phyloP scores from a whole-genome alignment of 2,329 filamentous ascomycete genomes.

The Monilinia laxa region DNA sequence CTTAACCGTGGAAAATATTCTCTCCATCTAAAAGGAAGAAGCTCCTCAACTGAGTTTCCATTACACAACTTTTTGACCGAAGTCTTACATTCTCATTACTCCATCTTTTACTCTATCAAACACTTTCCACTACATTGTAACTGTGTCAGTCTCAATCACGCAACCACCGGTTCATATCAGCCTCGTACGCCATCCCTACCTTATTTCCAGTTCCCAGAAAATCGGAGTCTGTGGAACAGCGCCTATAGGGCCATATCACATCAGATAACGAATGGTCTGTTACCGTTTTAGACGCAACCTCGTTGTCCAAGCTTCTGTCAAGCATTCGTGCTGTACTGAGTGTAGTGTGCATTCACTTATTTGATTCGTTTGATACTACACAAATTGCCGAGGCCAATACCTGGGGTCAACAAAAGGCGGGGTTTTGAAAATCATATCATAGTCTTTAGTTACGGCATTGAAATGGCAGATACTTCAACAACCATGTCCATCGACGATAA shows the following conservation, averaged over 20 bases:
- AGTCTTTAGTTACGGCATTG: neutral
- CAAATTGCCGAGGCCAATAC: constrained; percentile 21
- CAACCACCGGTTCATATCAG: constrained; percentile 7
- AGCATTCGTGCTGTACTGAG: constrained; percentile 19
- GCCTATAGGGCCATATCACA: constrained; percentile 20
- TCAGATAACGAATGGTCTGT: constrained; percentile 23
- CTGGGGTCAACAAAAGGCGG: constrained; percentile 19
- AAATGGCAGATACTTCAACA: constrained; percentile 29
- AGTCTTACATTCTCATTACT: constrained; percentile 25
- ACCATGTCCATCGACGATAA: constrained; percentile 67
- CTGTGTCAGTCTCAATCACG: constrained; percentile 16
- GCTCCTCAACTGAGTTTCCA: constrained; percentile 25
- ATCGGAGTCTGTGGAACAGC: constrained; percentile 16
- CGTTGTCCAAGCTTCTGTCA: constrained; percentile 22
- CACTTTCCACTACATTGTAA: constrained; percentile 2
- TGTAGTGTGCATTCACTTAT: constrained; percentile 4
- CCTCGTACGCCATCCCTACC: constrained; percentile 24
- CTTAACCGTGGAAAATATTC: constrained; percentile 14
- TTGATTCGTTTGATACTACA: constrained; percentile 20
- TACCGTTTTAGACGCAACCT: constrained; percentile 18
- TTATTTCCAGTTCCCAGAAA: constrained; percentile 6
- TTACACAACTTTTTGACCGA: constrained; percentile 25
- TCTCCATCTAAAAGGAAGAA: constrained; percentile 21
- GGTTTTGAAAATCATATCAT: constrained; percentile 7
- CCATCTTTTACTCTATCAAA: constrained; percentile 22